phyloP scores from a whole-genome alignment of 1,284 basidiomycete species.

The Ustilago cynodontis region DNA sequence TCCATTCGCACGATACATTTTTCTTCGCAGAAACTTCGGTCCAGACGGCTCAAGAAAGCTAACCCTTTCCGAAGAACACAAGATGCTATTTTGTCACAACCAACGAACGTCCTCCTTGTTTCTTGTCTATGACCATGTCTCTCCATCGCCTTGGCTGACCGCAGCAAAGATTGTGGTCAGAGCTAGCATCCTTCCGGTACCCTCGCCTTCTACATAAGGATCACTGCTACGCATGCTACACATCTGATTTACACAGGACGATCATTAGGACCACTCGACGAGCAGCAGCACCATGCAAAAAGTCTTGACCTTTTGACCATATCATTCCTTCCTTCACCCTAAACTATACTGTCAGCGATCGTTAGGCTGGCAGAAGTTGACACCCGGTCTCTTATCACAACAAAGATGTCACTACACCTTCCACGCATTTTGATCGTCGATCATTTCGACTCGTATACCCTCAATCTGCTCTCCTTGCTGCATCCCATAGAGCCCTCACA shows the following conservation, averaged over 20 bases:
- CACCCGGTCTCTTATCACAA: neutral
- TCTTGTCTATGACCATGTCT: neutral
- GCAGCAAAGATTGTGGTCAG: neutral
- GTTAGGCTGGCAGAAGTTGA: neutral
- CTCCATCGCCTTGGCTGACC: neutral
- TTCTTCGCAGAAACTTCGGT: conserved; percentile 2
- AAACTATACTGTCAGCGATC: neutral
- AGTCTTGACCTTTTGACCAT: no score
- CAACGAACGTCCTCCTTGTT: neutral
- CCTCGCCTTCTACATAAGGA: no score
- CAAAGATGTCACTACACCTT: conserved; percentile 35
- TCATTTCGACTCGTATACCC: conserved; percentile 69
- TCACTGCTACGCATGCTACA: no score
- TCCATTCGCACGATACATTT: conserved; percentile 37
- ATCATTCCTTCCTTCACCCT: neutral
- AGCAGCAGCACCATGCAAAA: no score
- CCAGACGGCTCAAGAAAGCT: conserved; percentile 4
- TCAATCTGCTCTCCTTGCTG: conserved; percentile 63
- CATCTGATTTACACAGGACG: neutral
- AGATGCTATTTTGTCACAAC: neutral
- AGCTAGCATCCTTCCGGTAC: neutral
- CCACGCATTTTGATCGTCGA: conserved; percentile 67
- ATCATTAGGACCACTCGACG: neutral
- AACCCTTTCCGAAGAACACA: conserved; percentile 4
- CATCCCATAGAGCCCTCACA: conserved; percentile 1